phyloP scores from a whole-genome alignment of 2,329 filamentous ascomycete genomes.

The Balansia obtecta region DNA sequence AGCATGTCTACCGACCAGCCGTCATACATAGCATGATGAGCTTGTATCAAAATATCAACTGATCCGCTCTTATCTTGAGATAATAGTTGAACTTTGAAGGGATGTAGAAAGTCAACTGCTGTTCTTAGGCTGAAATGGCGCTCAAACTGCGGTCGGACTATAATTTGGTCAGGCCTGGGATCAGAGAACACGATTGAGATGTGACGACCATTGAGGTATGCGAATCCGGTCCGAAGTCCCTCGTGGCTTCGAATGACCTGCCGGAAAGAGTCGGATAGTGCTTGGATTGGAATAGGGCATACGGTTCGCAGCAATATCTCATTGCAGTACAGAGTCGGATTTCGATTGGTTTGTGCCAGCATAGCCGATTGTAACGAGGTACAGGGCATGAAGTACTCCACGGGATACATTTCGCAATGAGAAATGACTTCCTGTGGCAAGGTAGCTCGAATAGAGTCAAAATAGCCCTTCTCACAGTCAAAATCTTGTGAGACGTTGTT shows the following conservation, averaged over 20 bases:
- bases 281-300: conserved; percentile 16
- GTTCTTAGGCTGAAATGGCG: conserved; percentile 28
- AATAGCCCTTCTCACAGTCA: background rate
- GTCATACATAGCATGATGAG: conserved; percentile 82
- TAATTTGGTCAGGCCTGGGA: conserved; percentile 27
- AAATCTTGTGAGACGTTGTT: background rate
- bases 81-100: conserved; percentile 48
- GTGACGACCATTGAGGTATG: conserved; percentile 29
- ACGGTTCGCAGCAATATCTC: conserved; percentile 54
- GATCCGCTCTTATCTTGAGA: conserved; percentile 9
- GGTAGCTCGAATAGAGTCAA: background rate
- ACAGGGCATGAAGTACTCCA: conserved; percentile 34
- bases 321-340: conserved; percentile 61
- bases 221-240: conserved; percentile 64
- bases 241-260: conserved; percentile 43
- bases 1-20: conserved; percentile 84
- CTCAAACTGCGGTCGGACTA: conserved; percentile 19
- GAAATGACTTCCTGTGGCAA: background rate
- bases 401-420: background rate
- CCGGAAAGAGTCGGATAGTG: conserved; percentile 36
- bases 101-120: conserved; percentile 33
- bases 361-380: conserved; percentile 68
- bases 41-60: conserved; percentile 33
- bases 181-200: conserved; percentile 45
- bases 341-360: conserved; percentile 58